Base-by-base conservation (phyloP, 2,329 filamentous ascomycete species). In the Thermoascus crustaceus region DNA sequence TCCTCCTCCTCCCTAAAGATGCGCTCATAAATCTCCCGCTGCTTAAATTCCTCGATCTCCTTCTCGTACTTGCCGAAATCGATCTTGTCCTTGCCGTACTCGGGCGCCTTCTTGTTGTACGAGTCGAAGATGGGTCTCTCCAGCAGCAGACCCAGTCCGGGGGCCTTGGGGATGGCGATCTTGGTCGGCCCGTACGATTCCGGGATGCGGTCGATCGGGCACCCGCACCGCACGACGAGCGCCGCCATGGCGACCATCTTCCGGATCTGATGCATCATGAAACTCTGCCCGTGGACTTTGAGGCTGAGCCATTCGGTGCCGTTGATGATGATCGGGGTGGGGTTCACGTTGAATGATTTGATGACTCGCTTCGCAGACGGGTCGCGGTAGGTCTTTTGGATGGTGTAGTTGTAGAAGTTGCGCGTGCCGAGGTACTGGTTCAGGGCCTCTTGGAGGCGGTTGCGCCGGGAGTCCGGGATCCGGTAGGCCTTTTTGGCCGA, bases 201-300 rank as follows among this genome's bases (percentile, higher is more conserved):
- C 1, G 66, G 58, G 47, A 98, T 84, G 18, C 83, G 76, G 7
- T 75, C 66, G 3, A 79, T 69, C 3, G 83, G 71, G n/a, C 80
- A 80, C 33, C 86, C 91, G 58, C 84, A 93, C 23, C 91, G 80
- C 5, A 93, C 82, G 4, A 89, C 70, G 41, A 98, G 71, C 21
- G 85, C 78, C 6, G 79, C 85, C 82, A 98, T 87, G 38, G 85
- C 86, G 10, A 98, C 85, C 91, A 98, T 96, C 66, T 96, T 98
- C 53, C 91, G 82, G 61, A 98, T 98, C 67, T 98, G 91, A 63
- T 98, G 91, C 91, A 98, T 98, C 91, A 98, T 98, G 72, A 98
- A 98, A 54, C 82, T 89, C 63, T 98, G 91, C 0, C 91, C 91
- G 61, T 98, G 91, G 16, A 98, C 88, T 58, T 94, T 94, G 47